Evolutionary conservation across 1,139 yeast species (phyloP), one percentile per base, ranked within the genome.

Genomic region (Pneumocystis canis): DNA sequence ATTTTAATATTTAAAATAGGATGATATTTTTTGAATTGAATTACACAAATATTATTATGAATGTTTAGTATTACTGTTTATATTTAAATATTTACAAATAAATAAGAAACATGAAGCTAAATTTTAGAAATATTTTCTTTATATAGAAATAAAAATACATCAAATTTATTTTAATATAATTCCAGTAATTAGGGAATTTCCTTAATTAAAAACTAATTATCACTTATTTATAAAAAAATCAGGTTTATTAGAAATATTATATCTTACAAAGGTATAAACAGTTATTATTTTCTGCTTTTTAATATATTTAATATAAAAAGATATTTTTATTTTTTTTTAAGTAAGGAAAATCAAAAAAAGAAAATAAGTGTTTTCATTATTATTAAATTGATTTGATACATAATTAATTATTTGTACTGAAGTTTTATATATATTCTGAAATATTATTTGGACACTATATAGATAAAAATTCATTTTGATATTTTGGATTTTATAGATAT

Each of bases 401-500:
- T 89, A 92, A 72, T n/a, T n/a, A n/a, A n/a, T 88, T 96, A 63
- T 85, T 94, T 54, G 88, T 85, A 68, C 85, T 83, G 63, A 89
- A 80, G 0, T 79, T 76, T 71, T 85, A 87, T 64, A 81, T 81
- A 56, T 89, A 89, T 73, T 92, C 98, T 74, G 89, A 97, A 70
- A 92, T 78, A 14, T 96, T 85, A n/a, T 97, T 98, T 69, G 92
- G 80, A 73, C 92, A 97, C 11, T 47, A n/a, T 25, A 47, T 47
- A 25, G 54, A 47, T 47, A 47, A 20, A 20, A 25, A 11, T 61
- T 98, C 98, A 0, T 98, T 98, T 53, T 82, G 76, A 68, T 82
- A 84, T 67, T 89, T 78, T 64, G 98, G 98, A 18, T 97, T 89
- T n/a, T 0, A 97, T 97, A 2, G 97, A 98, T 18, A 89, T 97